phyloP scores from a whole-genome alignment of 129 eudicot genomes.

The Flaveria sonorensis region DNA sequence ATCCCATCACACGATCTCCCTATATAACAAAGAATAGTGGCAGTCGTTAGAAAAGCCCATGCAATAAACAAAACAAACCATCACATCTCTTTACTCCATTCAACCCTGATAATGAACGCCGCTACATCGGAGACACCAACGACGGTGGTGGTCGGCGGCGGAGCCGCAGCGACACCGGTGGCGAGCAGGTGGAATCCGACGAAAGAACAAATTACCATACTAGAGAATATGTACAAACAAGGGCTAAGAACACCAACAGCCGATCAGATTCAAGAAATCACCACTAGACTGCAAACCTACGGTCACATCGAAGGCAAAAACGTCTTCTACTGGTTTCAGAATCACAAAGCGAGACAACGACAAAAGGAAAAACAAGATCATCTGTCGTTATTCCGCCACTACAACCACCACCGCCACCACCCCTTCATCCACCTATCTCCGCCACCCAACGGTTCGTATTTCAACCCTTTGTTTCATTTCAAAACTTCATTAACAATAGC shows the following conservation, averaged over 20 bases:
- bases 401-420: slow-evolving; percentile 28
- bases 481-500: not conserved
- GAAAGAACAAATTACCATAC: slow-evolving; percentile 65
- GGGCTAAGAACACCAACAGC: slow-evolving; percentile 76
- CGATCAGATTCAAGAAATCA: slow-evolving; percentile 75
- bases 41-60: slow-evolving; percentile 22
- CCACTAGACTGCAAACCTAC: slow-evolving; percentile 40
- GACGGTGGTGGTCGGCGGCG: slow-evolving; percentile 23
- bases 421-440: slow-evolving; percentile 36
- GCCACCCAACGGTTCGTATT: slow-evolving; percentile 44
- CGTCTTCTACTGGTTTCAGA: slow-evolving; percentile 89
- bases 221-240: slow-evolving; percentile 58
- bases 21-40: slow-evolving; percentile 11
- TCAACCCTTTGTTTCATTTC: not conserved
- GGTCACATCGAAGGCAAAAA: slow-evolving; percentile 87
- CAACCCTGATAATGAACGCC: slow-evolving; percentile 24
- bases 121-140: slow-evolving; percentile 1
- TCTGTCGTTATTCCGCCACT: slow-evolving; percentile 38
- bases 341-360: slow-evolving; percentile 83
- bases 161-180: slow-evolving; percentile 21
- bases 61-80: slow-evolving; percentile 28
- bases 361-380: slow-evolving; percentile 65
- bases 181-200: slow-evolving; percentile 83
- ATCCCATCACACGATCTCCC: slow-evolving; percentile 17
- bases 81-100: slow-evolving; percentile 4